A percentile compares a stretch with the other conserved stretches of the same genome.
phyloP scores from a whole-genome alignment of 2,329 filamentous ascomycete species.

The Aspergillus novoparasiticus region DNA sequence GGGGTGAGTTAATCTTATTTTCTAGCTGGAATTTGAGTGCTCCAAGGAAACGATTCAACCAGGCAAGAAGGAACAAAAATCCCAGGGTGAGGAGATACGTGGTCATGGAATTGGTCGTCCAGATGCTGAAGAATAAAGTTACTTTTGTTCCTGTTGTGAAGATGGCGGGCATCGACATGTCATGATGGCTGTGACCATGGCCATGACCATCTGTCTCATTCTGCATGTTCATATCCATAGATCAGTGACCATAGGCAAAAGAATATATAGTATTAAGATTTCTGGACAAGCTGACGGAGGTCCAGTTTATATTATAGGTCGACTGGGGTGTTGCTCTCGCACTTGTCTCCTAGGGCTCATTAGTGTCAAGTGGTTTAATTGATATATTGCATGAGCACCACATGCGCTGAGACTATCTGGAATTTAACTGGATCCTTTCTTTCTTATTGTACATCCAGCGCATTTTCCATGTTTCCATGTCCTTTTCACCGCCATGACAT shows the following conservation, averaged over 20 bases:
- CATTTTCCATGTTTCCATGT: not conserved
- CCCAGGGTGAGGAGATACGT: slow-evolving; percentile 14
- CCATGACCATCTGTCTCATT: not conserved
- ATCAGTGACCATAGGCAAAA: not conserved
- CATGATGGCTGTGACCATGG: not conserved
- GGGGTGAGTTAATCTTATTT: not conserved
- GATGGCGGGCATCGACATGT: slow-evolving; percentile 15
- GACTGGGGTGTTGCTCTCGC: not conserved
- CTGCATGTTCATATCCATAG: not conserved
- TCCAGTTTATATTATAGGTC: not conserved
- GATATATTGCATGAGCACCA: not conserved
- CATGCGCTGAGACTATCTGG: not conserved
- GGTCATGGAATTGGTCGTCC: slow-evolving; percentile 10
- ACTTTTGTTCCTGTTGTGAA: slow-evolving; percentile 13
- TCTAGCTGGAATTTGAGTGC: slow-evolving; percentile 12
- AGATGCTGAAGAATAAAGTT: slow-evolving; percentile 15
- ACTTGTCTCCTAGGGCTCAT: not conserved
- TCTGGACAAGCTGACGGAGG: not conserved
- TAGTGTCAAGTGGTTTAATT: not conserved
- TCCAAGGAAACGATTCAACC: slow-evolving; percentile 13
- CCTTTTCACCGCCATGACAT: not conserved
- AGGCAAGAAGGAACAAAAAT: slow-evolving; percentile 10
- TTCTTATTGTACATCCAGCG: not conserved
- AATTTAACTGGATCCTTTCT: not conserved
- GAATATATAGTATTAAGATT: not conserved